A percentile compares a stretch with the other conserved stretches of the same genome.
Evolutionary conservation across 257 asterid genomes (phyloP).

Genomic region (Solanum pimpinellifolium): DNA sequence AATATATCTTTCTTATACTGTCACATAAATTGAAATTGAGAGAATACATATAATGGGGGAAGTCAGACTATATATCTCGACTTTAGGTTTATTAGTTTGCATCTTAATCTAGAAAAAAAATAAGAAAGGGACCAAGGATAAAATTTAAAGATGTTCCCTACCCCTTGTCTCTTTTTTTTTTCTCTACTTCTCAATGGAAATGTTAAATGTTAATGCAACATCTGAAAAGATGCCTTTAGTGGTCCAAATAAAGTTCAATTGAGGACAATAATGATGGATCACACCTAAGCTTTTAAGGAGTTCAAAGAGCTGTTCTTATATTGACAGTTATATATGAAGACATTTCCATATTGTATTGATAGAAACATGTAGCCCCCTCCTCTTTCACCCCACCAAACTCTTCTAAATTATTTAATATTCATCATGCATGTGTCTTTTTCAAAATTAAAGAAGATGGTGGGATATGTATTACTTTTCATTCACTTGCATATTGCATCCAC

Average conservation of each 20-base stretch:
- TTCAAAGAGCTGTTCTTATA: conserved; percentile 24
- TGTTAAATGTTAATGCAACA: conserved; percentile 26
- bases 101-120: not conserved
- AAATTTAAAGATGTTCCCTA: conserved; percentile 3
- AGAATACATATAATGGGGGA: not conserved
- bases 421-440: not conserved
- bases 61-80: not conserved
- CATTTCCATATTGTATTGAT: not conserved
- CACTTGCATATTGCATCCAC: conserved; percentile 17
- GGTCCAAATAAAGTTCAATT: conserved; percentile 31
- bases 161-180: not conserved
- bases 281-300: conserved; percentile 33
- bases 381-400: not conserved
- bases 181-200: not conserved
- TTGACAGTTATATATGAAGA: conserved; percentile 6
- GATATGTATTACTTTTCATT: conserved; percentile 9
- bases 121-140: conserved; percentile 10
- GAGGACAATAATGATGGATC: conserved; percentile 48
- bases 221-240: conserved; percentile 50
- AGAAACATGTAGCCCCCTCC: not conserved
- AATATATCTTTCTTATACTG: not conserved
- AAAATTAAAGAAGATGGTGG: conserved; percentile 12
- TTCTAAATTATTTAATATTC: not conserved
- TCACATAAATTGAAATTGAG: not conserved
- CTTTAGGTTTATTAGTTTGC: not conserved